Conservation (phyloP, 495 filamentous ascomycete genomes). For the Neurospora discreta region DNA sequence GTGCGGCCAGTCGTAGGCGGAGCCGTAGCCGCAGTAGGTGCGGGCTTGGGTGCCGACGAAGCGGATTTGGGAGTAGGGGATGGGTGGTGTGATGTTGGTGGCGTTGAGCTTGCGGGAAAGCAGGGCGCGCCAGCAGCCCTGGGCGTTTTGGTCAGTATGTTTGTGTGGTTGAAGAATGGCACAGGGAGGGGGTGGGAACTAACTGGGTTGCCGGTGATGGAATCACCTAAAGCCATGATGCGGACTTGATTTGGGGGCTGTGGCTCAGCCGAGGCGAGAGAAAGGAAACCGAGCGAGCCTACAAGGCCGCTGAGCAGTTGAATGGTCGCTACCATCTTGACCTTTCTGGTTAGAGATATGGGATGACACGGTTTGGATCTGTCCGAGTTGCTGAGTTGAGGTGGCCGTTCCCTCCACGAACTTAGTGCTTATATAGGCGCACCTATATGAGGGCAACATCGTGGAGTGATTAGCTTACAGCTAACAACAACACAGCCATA, state of each 20-base stretch:
- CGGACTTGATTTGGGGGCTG: conserved; percentile 5
- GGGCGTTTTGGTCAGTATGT: not conserved
- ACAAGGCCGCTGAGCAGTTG: not conserved
- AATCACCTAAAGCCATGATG: conserved; percentile 32
- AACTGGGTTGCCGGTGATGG: conserved; percentile 29
- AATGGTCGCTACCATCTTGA: not conserved
- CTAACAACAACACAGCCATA: not conserved
- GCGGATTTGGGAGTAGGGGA: conserved; percentile 14
- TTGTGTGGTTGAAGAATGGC: not conserved
- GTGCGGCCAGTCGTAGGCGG: conserved; percentile 35
- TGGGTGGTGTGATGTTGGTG: conserved; percentile 4
- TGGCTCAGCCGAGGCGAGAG: not conserved
- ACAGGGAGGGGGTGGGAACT: not conserved
- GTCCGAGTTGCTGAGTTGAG: not conserved
- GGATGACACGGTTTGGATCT: not conserved
- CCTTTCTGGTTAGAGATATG: not conserved
- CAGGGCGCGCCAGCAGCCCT: conserved; percentile 33
- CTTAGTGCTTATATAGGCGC: not conserved
- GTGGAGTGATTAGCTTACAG: not conserved
- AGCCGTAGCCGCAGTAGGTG: conserved; percentile 27
- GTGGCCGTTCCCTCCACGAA: not conserved
- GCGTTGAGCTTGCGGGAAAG: conserved; percentile 25
- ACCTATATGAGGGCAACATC: not conserved
- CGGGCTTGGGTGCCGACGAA: conserved; percentile 28
- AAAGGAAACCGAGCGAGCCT: not conserved